phyloP scores from a whole-genome alignment of 1,139 yeast species.

The Sugiyamaella japonica region DNA sequence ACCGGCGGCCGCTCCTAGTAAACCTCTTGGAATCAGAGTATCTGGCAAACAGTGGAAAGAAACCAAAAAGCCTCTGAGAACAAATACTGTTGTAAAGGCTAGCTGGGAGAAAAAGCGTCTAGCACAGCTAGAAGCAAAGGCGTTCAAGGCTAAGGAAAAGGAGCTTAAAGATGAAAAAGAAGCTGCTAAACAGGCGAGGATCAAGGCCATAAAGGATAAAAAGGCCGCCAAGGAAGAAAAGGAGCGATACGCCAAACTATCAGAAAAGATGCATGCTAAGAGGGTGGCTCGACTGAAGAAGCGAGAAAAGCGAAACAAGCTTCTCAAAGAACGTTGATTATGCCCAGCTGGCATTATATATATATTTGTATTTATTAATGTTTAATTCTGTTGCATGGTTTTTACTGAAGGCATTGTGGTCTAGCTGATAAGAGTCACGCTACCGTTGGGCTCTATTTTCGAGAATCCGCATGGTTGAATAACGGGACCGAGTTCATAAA shows the following conservation, averaged over 20 bases:
- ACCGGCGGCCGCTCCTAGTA: slow-evolving; percentile 4
- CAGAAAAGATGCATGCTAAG: slow-evolving; percentile 45
- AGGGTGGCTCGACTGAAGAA: slow-evolving; percentile 43
- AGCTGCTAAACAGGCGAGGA: slow-evolving; percentile 34
- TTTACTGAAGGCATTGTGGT: too few species aligned
- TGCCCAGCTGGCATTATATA: background rate
- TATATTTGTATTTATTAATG: slow-evolving; percentile 3
- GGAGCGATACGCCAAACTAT: slow-evolving; percentile 44
- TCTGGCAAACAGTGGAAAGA: slow-evolving; percentile 43
- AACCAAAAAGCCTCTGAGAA: slow-evolving; percentile 38
- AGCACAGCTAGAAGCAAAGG: slow-evolving; percentile 34
- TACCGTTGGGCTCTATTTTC: slow-evolving; percentile 14
- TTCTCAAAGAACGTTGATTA: slow-evolving; percentile 42
- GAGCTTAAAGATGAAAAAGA: slow-evolving; percentile 44
- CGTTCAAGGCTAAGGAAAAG: slow-evolving; percentile 39
- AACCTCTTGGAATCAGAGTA: slow-evolving; percentile 25
- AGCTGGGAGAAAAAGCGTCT: slow-evolving; percentile 41
- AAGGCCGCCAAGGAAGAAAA: slow-evolving; percentile 44
- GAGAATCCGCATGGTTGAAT: slow-evolving; percentile 9
- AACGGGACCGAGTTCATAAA: slow-evolving; percentile 10
- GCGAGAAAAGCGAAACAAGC: slow-evolving; percentile 47
- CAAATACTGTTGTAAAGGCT: slow-evolving; percentile 34
- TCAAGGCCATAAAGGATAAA: slow-evolving; percentile 40
- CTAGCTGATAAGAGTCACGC: slow-evolving; percentile 15
- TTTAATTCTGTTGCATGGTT: too few species aligned